These are phyloP conservation scores for Coemansia sp. DNA, from an alignment of 192 early-diverging fungal species.

Conservation along the genomic window DNA sequence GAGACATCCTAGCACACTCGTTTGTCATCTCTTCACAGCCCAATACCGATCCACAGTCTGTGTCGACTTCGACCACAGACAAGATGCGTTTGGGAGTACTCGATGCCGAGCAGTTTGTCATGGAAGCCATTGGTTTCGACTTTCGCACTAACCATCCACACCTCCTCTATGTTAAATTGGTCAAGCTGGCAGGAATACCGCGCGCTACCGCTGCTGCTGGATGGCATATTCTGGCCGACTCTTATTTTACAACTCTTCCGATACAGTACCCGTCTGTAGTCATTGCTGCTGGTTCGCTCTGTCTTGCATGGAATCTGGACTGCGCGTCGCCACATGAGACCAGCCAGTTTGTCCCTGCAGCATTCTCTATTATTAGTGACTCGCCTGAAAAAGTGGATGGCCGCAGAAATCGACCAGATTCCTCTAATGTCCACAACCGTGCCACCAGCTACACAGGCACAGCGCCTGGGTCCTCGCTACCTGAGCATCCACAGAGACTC, in stretches of 20 bases:
- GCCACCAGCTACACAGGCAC: no score
- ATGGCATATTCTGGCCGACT: constrained; percentile 46
- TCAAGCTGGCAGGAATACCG: constrained; percentile 56
- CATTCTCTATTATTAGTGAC: neutral
- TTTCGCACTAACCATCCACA: constrained; percentile 76
- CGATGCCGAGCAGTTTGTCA: constrained; percentile 65
- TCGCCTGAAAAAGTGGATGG: neutral
- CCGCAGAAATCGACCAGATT: neutral
- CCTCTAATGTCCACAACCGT: no score
- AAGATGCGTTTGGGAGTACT: constrained; percentile 64
- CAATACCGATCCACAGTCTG: constrained; percentile 22
- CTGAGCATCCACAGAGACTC: no score
- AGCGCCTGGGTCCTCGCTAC: no score
- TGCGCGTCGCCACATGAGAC: constrained; percentile 14
- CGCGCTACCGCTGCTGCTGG: constrained; percentile 19
- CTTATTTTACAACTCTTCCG: constrained; percentile 49
- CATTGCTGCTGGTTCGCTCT: constrained; percentile 40
- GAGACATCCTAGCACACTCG: constrained; percentile 71
- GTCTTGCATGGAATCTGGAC: constrained; percentile 47
- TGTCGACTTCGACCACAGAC: constrained; percentile 57
- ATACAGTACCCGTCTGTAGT: constrained; percentile 46
- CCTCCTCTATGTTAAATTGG: constrained; percentile 68
- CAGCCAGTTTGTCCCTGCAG: constrained; percentile 5
- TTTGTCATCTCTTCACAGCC: constrained; percentile 30
- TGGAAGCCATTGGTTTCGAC: constrained; percentile 79